Base-by-base conservation (phyloP, 2,329 filamentous ascomycete genomes). In the Aspergillus fructus region DNA sequence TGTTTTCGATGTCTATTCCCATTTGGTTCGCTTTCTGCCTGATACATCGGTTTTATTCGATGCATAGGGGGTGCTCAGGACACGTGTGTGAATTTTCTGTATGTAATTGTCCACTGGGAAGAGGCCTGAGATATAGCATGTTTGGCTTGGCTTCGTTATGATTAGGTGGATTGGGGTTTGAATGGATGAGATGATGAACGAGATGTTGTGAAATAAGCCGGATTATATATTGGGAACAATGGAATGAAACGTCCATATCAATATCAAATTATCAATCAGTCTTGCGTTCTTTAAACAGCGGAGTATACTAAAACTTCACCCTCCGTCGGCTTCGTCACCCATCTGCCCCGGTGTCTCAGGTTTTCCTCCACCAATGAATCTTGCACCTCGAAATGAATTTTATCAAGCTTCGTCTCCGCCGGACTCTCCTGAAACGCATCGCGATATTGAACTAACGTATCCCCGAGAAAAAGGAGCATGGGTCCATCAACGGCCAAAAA, bases 351-450 rank as follows among this genome's bases (percentile, higher is more conserved):
- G 40, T n/a, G 50, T 60, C 46, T 55, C 49, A 53, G 27, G 13
- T 49, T 37, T 54, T 59, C 53, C 46, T 63, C 62, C 62, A 64
- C 61, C 62, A 64, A 64, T 64, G 42, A 46, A 33, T 47, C 33
- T 17, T 40, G 50, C 23, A 21, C 19, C 43, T 45, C 15, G 33
- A 50, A 49, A 43, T 15, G 46, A 21, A 47, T 46, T 13, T 45
- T 30, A 23, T 49, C 48, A 55, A 42, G 45, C 41, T 21, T 23
- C 5, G 4, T 19, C 40, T 19, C 49, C 49, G 19, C 49, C 19
- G 21, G 12, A 1, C 21, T 30, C 45, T n/a, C 40, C 21, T 47
- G 23, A 48, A 49, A 30, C 34, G 23, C 19, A 45, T 13, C 7
- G 15, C 19, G 24, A 24, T 27, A 24, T 24, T 15, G 12, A 27